Evolutionary conservation across 2,329 filamentous ascomycete species (phyloP).

Genomic region (Fusarium citri): DNA sequence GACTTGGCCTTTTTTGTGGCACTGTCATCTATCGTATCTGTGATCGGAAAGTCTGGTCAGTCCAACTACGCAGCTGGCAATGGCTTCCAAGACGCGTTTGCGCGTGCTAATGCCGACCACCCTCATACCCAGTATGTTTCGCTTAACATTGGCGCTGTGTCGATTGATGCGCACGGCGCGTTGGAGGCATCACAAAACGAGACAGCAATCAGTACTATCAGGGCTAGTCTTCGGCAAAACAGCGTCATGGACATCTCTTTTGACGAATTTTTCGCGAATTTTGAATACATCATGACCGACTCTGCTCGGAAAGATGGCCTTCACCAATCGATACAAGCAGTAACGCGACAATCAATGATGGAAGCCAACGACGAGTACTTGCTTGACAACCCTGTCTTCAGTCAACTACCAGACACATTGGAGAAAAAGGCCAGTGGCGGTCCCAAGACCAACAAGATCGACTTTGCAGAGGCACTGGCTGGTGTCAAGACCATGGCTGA

Average conservation of each 20-base stretch:
- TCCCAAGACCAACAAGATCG: not conserved
- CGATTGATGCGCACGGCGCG: constrained; percentile 7
- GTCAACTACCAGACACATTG: not conserved
- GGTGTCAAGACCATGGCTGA: not conserved
- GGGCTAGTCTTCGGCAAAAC: constrained; percentile 1
- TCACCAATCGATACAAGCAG: constrained; percentile 7
- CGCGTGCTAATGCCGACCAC: not conserved
- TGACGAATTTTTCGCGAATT: constrained; percentile 4
- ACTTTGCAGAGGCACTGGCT: constrained; percentile 1
- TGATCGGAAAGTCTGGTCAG: constrained; percentile 16
- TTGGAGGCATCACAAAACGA: not conserved
- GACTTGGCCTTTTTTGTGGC: constrained; percentile 6
- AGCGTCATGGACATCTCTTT: constrained; percentile 16
- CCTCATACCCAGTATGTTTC: constrained; percentile 5
- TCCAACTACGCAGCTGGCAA: constrained; percentile 9
- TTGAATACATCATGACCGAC: not conserved
- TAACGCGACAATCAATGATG: constrained; percentile 3
- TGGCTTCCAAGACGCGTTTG: constrained; percentile 13
- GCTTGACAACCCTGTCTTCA: constrained; percentile 4
- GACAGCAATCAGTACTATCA: constrained; percentile 6
- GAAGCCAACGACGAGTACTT: constrained; percentile 10
- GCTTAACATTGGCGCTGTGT: constrained; percentile 7
- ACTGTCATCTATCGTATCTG: constrained; percentile 7
- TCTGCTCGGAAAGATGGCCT: not conserved
- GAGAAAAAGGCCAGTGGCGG: not conserved